These are phyloP conservation scores for Alternaria brassicicola DNA, from an alignment of 2,329 filamentous ascomycete genomes.

Conservation along the genomic window DNA sequence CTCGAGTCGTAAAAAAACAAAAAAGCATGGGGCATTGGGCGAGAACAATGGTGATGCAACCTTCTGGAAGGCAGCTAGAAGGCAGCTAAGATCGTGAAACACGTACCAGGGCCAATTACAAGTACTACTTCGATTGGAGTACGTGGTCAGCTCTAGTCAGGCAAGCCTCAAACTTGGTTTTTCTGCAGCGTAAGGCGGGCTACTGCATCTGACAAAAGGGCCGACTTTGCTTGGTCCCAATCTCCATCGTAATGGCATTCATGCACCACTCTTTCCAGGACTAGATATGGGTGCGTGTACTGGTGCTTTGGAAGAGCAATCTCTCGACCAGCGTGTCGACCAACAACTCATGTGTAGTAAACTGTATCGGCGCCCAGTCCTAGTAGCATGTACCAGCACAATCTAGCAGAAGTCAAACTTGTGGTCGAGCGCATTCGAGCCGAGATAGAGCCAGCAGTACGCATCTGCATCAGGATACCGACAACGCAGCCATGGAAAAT, in stretches of 20 bases:
- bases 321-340: conserved; percentile 1
- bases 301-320: conserved; percentile 6
- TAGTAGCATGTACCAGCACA: background rate
- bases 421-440: background rate
- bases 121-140: conserved; percentile 15
- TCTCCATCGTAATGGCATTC: conserved; percentile 9
- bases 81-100: conserved; percentile 37
- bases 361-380: background rate
- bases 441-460: conserved; percentile 2
- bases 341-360: background rate
- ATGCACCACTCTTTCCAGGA: conserved; percentile 11
- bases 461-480: background rate
- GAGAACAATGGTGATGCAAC: conserved; percentile 25
- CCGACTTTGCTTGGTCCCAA: conserved; percentile 11
- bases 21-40: conserved; percentile 35
- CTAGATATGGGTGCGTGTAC: conserved; percentile 4
- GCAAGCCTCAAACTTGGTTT: conserved; percentile 13
- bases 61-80: conserved; percentile 43
- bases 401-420: background rate
- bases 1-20: conserved; percentile 11
- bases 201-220: conserved; percentile 8
- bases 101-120: conserved; percentile 22
- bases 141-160: conserved; percentile 18
- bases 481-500: background rate
- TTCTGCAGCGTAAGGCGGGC: conserved; percentile 10